Evolutionary conservation across 2,329 filamentous ascomycete genomes (phyloP).

Genomic region (Lomentospora prolificans): DNA sequence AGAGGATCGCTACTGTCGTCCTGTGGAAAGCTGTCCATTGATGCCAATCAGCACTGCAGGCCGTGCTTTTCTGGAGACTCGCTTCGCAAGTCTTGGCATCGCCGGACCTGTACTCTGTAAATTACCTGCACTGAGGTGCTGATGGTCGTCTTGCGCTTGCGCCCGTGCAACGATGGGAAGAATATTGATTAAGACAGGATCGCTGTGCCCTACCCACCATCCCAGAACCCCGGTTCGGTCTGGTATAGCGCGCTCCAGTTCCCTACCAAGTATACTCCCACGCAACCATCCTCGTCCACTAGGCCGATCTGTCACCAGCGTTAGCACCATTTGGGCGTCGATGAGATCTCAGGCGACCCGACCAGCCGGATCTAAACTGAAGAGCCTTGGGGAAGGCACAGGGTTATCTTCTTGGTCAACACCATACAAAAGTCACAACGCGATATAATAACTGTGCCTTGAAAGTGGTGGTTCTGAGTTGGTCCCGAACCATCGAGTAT

Average conservation of each 20-base stretch:
- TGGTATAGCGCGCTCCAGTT: background rate
- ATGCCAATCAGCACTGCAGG: background rate
- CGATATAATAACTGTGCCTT: background rate
- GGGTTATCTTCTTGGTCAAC: slow-evolving; percentile 18
- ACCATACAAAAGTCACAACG: slow-evolving; percentile 13
- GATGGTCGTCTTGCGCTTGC: too few relatives aligned
- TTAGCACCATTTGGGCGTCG: slow-evolving; percentile 20
- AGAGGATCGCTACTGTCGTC: background rate
- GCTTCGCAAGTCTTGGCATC: background rate
- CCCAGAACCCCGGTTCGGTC: background rate
- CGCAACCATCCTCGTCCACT: slow-evolving; percentile 6
- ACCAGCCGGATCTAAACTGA: slow-evolving; percentile 4
- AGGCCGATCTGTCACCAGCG: slow-evolving; percentile 9
- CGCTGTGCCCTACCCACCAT: too few relatives aligned
- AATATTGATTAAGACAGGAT: too few relatives aligned
- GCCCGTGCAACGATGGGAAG: too few relatives aligned
- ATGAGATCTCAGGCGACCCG: slow-evolving; percentile 30
- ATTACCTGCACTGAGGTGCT: too few relatives aligned
- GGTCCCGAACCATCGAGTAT: background rate
- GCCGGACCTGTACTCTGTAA: background rate
- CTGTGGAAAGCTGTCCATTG: background rate
- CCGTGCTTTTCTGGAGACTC: background rate
- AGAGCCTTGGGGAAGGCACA: slow-evolving; percentile 25
- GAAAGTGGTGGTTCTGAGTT: background rate
- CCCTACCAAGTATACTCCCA: background rate